Conservation (phyloP, 805 yeast genomes). For the Yarrowia deformans region DNA sequence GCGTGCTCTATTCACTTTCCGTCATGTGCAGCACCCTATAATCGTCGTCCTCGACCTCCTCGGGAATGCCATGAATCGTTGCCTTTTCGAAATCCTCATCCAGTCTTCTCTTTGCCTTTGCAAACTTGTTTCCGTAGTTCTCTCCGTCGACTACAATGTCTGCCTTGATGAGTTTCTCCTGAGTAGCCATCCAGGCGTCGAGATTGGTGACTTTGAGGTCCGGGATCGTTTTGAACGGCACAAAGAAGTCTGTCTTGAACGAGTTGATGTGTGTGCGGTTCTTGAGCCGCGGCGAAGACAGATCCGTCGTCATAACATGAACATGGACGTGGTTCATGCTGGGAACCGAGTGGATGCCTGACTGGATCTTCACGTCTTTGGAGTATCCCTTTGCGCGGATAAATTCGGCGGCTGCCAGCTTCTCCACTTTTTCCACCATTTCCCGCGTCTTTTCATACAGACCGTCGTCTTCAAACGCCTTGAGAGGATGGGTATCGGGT, state of each 20-base stretch:
- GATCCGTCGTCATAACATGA: conserved; percentile 74
- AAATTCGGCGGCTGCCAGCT: conserved; percentile 49
- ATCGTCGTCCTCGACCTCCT: conserved; percentile 20
- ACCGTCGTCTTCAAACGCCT: conserved; percentile 55
- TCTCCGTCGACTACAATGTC: conserved; percentile 53
- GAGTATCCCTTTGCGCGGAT: conserved; percentile 43
- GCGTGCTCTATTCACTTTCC: not conserved
- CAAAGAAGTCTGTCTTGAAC: conserved; percentile 70
- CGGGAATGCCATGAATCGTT: not conserved
- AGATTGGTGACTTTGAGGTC: conserved; percentile 50
- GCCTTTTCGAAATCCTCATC: conserved; percentile 47
- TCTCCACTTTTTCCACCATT: conserved; percentile 54
- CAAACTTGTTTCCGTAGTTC: conserved; percentile 56
- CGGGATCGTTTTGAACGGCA: conserved; percentile 60
- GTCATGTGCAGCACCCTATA: not conserved
- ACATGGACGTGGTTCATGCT: conserved; percentile 73
- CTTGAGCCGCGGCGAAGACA: conserved; percentile 62
- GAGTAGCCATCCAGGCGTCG: conserved; percentile 53
- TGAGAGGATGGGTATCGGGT: conserved; percentile 56
- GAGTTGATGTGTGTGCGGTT: conserved; percentile 73
- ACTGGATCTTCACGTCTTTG: conserved; percentile 13
- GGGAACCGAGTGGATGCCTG: conserved; percentile 63
- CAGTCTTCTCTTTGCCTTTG: conserved; percentile 55
- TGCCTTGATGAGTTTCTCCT: conserved; percentile 52
- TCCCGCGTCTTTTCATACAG: conserved; percentile 48